A percentile compares a stretch with the other conserved stretches of the same genome.
phyloP scores from a whole-genome alignment of 768 basidiomycete species.

The Amanita inopinata region DNA sequence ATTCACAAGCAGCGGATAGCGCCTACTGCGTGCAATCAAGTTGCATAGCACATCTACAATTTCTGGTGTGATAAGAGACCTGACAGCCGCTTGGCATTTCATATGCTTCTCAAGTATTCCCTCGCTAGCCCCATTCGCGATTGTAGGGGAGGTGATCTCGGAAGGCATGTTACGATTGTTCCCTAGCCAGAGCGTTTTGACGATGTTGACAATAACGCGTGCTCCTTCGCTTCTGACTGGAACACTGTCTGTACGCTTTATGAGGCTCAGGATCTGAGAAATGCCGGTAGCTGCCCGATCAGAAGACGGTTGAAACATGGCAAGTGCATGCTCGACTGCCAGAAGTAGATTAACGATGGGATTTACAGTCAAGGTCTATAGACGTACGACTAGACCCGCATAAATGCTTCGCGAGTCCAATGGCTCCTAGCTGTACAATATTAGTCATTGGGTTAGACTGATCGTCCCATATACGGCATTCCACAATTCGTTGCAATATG shows the following conservation, averaged over 20 bases:
- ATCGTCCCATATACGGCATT: slow-evolving; percentile 61
- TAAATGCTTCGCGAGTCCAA: slow-evolving; percentile 85
- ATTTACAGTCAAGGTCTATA: not conserved
- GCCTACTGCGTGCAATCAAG: slow-evolving; percentile 66
- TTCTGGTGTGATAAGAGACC: slow-evolving; percentile 38
- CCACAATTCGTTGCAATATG: slow-evolving; percentile 50
- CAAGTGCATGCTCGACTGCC: slow-evolving; percentile 35
- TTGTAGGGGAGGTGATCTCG: slow-evolving; percentile 13
- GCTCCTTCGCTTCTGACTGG: slow-evolving; percentile 86
- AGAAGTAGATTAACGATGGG: not conserved
- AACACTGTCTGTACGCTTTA: slow-evolving; percentile 70
- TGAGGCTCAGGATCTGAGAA: slow-evolving; percentile 62
- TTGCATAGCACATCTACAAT: slow-evolving; percentile 55
- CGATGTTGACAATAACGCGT: slow-evolving; percentile 77
- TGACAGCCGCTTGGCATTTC: slow-evolving; percentile 45
- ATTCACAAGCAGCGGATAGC: slow-evolving; percentile 79
- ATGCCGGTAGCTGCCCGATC: slow-evolving; percentile 37
- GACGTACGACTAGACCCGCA: slow-evolving; percentile 64
- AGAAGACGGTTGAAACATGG: slow-evolving; percentile 39
- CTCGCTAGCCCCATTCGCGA: slow-evolving; percentile 19
- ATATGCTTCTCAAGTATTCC: slow-evolving; percentile 31
- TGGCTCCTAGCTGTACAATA: slow-evolving; percentile 78
- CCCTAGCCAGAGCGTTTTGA: slow-evolving; percentile 67
- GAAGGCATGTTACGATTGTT: slow-evolving; percentile 23
- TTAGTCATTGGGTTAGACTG: slow-evolving; percentile 74